Evolutionary conservation across 139 green algal species (phyloP), one percentile per base, ranked within the genome.

Genomic region (Coelastrella sp.): DNA sequence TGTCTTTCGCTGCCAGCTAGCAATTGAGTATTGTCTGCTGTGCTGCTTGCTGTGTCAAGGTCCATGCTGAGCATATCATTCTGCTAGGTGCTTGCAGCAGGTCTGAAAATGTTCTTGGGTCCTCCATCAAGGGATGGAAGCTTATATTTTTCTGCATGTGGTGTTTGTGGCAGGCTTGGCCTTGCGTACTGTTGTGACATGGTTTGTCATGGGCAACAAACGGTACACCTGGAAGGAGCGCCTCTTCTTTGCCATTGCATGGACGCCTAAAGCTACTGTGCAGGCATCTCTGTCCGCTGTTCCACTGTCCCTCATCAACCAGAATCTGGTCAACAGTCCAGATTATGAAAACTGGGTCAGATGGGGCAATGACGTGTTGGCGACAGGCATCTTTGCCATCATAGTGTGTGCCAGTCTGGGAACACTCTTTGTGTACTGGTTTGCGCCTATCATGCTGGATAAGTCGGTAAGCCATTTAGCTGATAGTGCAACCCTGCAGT

Each of bases 191-290:
- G 66, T 90, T 1, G 57, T 75, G 5, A 94, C 92, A 1, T 94
- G 81, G 68, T 6, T 91, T 5, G 81, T 88, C 27, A 92, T 96
- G 87, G 79, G 53, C 30, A 59, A 63, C 30, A 76, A 32, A 73
- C 89, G 19, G 89, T 95, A 88, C 93, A 77, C 2, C 40, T 77
- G 35, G 27, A 91, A 88, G 27, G 95, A 98, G 90, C 81, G 87
- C 27, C 27, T 93, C 1, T 98, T 97, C 89, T 91, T 94, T 38
- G 92, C 92, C 0, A 57, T 96, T 48, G 90, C 94, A 5, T 98
- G 95, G 95, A 91, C 92, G 0, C 94, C 95, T 59, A 98, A 98
- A 87, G 95, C 94, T 7, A 96, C 94, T 0, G 95, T 98, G 83
- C 95, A 98, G 84, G 95, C 95, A 4, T 91, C 94, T 0, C 89